These are phyloP conservation scores for Boletus rufocinnamomeus DNA, from an alignment of 768 basidiomycete genomes.

Conservation along the genomic window DNA sequence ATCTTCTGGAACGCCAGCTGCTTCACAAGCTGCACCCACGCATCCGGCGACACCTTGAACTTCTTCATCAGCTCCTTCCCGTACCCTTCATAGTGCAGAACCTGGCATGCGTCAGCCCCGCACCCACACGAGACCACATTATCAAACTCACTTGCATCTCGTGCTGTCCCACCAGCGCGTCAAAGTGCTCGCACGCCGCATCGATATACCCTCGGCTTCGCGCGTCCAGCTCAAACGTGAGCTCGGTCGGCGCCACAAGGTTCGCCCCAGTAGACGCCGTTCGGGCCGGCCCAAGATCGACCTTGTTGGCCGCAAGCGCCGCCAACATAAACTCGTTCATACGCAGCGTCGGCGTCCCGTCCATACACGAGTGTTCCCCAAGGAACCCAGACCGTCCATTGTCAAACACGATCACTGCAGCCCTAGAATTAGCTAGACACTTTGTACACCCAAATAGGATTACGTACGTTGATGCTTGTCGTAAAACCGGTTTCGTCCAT, in stretches of 20 bases:
- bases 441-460: not conserved
- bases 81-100: constrained; percentile 84
- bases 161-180: constrained; percentile 73
- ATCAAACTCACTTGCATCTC: constrained; percentile 66
- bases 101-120: constrained; percentile 40
- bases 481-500: constrained; percentile 90
- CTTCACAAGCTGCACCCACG: constrained; percentile 93
- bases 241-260: constrained; percentile 63
- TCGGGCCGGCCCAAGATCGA: constrained; percentile 66
- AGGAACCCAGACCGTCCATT: constrained; percentile 95
- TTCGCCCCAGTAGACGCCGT: constrained; percentile 34
- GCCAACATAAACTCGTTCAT: constrained; percentile 93
- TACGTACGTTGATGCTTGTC: constrained; percentile 92
- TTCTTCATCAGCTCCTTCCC: constrained; percentile 87
- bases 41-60: constrained; percentile 85
- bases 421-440: constrained; percentile 3
- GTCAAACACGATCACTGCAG: constrained; percentile 86
- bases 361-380: constrained; percentile 86
- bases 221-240: constrained; percentile 68
- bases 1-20: constrained; percentile 95
- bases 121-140: no score
- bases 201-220: constrained; percentile 53
- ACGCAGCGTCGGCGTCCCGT: constrained; percentile 93
- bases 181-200: constrained; percentile 66
- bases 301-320: constrained; percentile 67